phyloP scores from a whole-genome alignment of 495 filamentous ascomycete species.

The Beverwykella pulmonaria region DNA sequence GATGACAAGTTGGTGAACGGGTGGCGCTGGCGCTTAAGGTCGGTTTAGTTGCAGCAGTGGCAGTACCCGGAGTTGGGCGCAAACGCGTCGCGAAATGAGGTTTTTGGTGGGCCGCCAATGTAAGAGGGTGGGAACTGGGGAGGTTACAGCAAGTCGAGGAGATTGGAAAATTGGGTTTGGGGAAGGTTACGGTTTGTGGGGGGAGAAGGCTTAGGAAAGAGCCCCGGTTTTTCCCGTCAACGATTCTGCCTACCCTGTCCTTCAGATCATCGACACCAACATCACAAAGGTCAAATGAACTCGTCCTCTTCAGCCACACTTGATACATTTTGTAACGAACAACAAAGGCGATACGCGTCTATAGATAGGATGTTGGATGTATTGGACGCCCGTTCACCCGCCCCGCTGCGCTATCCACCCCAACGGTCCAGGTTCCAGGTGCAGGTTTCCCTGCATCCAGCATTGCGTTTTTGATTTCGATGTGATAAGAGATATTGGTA shows the following conservation, averaged over 20 bases:
- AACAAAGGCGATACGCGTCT: too few species aligned
- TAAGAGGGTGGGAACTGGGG: background rate
- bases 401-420: background rate
- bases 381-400: too few species aligned
- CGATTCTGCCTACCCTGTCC: too few species aligned
- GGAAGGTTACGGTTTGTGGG: background rate
- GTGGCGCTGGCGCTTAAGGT: background rate
- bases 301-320: too few species aligned
- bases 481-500: background rate
- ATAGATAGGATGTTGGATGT: too few species aligned
- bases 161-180: background rate
- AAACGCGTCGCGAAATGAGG: background rate
- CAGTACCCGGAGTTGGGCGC: background rate
- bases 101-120: background rate
- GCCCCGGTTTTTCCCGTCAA: background rate
- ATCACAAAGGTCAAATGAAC: too few species aligned
- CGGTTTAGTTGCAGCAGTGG: background rate
- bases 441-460: background rate
- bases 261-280: too few species aligned
- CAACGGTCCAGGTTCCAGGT: background rate
- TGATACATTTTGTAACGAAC: too few species aligned
- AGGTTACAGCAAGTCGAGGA: background rate
- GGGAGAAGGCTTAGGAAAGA: background rate
- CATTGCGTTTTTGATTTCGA: background rate
- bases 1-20: background rate